Evolutionary conservation across 768 basidiomycete species (phyloP), one percentile per base, ranked within the genome.

Genomic region (Leccinum subtestaceum): DNA sequence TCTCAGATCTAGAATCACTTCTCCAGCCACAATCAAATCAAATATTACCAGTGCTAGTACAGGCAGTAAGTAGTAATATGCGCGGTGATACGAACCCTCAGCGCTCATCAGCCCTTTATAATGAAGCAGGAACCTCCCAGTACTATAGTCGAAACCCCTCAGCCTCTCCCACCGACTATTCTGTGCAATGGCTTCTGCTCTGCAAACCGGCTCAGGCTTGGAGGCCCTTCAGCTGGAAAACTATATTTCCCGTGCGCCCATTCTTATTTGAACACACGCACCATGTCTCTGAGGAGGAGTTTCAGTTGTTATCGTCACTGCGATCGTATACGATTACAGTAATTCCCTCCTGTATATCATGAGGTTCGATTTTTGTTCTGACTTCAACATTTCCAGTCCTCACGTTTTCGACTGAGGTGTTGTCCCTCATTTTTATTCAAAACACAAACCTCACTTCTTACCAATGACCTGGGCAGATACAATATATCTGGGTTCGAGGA

Each of bases 401-500:
- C 46, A 58, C 34, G 2, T 23, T 65, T 56, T 2, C 59, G 2
- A 43, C 9, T 17, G 64, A 65, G 57, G 64, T 65, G 15, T 36
- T 13, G 34, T 36, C 13, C 5, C 13, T 13, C 13, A 36, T 36
- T 13, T 36, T 36, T 15, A 36, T 36, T 36, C 5, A 12, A 32
- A 11, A 32, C 34, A 15, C 11, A 13, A 36, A 1, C 34, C 13
- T 36, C 34, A 36, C 34, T 36, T 5, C 12, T 34, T 5, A 36
- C 13, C 13, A 1, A 13, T 36, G 13, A 36, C 13, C 13, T 36
- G 13, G 12, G 6, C 34, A 36, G 34, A 15, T 36, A 29, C 21
- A 62, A 49, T 52, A 58, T 13, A 8, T 65, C 19, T 65, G 64
- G 64, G 64, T 65, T 3, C 4, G 34, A 13, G 34, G 5, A 36